Evolutionary conservation across 1,139 yeast genomes (phyloP).

Genomic region (Magnusiomyces clavatus): DNA sequence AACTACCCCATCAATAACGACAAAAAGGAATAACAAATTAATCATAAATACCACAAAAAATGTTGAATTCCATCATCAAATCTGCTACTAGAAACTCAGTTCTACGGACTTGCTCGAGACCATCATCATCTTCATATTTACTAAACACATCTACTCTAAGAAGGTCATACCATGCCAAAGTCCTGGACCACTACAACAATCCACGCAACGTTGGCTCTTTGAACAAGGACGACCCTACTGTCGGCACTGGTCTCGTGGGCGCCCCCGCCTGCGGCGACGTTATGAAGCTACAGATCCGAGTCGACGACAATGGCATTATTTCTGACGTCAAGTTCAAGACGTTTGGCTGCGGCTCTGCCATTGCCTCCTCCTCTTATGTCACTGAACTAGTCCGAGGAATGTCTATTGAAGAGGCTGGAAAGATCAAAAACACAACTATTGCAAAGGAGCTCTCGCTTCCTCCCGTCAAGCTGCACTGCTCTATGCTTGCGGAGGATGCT

Average conservation of each 20-base stretch:
- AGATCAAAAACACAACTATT: constrained; percentile 82
- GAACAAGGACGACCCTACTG: constrained; percentile 65
- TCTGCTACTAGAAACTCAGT: not conserved
- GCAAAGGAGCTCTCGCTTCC: constrained; percentile 92
- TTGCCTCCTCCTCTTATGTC: constrained; percentile 90
- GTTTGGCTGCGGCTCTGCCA: constrained; percentile 97
- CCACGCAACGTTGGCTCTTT: constrained; percentile 95
- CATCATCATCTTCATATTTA: too few species aligned
- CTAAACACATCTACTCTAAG: not conserved
- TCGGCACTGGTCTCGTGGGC: constrained; percentile 95
- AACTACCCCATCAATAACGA: too few species aligned
- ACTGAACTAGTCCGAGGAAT: constrained; percentile 95
- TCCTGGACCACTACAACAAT: constrained; percentile 87
- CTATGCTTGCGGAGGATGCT: constrained; percentile 98
- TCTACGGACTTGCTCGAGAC: too few species aligned
- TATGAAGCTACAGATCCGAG: constrained; percentile 93
- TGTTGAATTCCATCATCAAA: not conserved
- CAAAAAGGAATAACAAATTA: too few species aligned
- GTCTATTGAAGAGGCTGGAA: constrained; percentile 87
- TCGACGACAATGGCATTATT: constrained; percentile 83
- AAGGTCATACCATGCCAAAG: constrained; percentile 31
- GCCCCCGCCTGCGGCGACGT: constrained; percentile 99
- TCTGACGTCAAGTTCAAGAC: constrained; percentile 96
- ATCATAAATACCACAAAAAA: not conserved
- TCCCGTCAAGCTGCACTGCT: constrained; percentile 94